phyloP scores from a whole-genome alignment of 2,329 filamentous ascomycete genomes.

The Fonsecaea nubica region DNA sequence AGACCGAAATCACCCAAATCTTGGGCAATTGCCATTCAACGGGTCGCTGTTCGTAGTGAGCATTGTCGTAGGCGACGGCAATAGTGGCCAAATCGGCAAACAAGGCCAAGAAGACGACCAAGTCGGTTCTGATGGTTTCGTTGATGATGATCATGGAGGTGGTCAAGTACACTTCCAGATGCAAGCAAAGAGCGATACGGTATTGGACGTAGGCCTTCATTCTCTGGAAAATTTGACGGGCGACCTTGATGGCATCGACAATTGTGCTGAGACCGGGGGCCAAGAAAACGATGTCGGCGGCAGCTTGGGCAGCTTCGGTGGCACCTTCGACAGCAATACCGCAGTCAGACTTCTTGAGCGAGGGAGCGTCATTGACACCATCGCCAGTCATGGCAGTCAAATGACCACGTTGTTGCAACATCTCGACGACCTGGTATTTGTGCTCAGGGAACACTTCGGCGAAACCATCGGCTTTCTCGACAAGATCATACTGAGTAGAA shows the following conservation, averaged over 20 bases:
- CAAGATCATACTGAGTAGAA: constrained; percentile 75
- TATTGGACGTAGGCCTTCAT: constrained; percentile 81
- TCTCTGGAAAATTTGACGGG: constrained; percentile 77
- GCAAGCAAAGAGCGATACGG: constrained; percentile 75
- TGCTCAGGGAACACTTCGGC: constrained; percentile 77
- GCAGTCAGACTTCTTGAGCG: constrained; percentile 75
- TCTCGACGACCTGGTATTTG: constrained; percentile 78
- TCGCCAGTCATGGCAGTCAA: constrained; percentile 79
- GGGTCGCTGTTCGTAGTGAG: constrained; percentile 74
- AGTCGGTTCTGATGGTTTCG: constrained; percentile 73
- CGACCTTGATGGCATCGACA: constrained; percentile 74
- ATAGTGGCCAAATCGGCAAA: constrained; percentile 82
- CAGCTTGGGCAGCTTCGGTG: constrained; percentile 74
- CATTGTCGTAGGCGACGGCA: constrained; percentile 79
- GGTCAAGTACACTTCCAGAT: constrained; percentile 77
- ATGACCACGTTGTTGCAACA: constrained; percentile 75
- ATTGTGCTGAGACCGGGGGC: constrained; percentile 74
- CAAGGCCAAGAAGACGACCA: constrained; percentile 79
- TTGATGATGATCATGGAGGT: constrained; percentile 81
- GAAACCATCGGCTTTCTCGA: constrained; percentile 76
- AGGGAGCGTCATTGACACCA: constrained; percentile 76
- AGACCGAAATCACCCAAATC: constrained; percentile 77
- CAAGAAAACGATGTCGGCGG: constrained; percentile 76
- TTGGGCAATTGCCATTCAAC: constrained; percentile 83
- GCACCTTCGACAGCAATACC: constrained; percentile 76